Evolutionary conservation across 345 rosid species (phyloP).

Genomic region (Noccaea caerulescens): DNA sequence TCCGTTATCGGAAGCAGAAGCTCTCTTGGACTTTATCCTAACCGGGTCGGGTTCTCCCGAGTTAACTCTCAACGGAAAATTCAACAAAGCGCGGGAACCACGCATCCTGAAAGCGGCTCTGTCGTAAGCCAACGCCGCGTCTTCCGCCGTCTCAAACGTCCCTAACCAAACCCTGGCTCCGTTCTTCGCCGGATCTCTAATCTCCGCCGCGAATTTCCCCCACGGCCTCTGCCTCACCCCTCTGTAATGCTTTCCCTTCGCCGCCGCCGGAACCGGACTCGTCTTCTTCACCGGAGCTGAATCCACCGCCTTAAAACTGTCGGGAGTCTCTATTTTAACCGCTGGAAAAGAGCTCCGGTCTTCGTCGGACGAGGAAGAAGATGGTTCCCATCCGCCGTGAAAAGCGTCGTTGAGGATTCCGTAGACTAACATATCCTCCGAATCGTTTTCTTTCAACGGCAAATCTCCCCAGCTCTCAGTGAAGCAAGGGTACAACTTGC

Average conservation of each 20-base stretch:
- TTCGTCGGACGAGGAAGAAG: slow-evolving; percentile 30
- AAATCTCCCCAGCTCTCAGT: slow-evolving; percentile 93
- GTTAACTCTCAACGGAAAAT: slow-evolving; percentile 86
- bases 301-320: slow-evolving; percentile 23
- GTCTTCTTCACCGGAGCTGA: slow-evolving; percentile 34
- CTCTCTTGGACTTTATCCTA: slow-evolving; percentile 78
- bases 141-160: slow-evolving; percentile 96
- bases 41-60: slow-evolving; percentile 98
- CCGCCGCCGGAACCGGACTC: slow-evolving; percentile 30
- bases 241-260: slow-evolving; percentile 80
- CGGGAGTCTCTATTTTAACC: slow-evolving; percentile 39
- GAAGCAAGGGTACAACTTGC: slow-evolving; percentile 74
- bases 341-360: slow-evolving; percentile 29
- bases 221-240: slow-evolving; percentile 99
- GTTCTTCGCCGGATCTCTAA: slow-evolving; percentile 95
- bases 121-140: slow-evolving; percentile 96
- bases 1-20: slow-evolving; percentile 54
- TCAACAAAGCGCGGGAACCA: slow-evolving; percentile 87
- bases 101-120: slow-evolving; percentile 96
- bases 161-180: slow-evolving; percentile 99
- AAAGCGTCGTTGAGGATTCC: slow-evolving; percentile 74
- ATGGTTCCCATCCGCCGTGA: slow-evolving; percentile 80
- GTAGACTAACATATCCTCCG: slow-evolving; percentile 87
- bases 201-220: slow-evolving; percentile 99
- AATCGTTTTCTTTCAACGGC: slow-evolving; percentile 76